Conservation (phyloP, 768 basidiomycete genomes). For the Termitomyces sp. region DNA sequence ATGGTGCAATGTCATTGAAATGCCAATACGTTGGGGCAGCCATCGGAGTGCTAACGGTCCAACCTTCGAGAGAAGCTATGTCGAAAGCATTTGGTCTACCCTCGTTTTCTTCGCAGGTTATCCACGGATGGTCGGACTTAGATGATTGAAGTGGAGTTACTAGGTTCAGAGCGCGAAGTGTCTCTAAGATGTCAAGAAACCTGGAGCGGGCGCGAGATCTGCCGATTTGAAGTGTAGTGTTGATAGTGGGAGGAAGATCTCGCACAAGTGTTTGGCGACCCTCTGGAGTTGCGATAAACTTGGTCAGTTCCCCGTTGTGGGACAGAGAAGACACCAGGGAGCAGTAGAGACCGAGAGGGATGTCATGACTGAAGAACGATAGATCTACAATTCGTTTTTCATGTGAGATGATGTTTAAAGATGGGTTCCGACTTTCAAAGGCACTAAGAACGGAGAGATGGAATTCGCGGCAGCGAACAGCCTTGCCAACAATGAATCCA, state of each 20-base stretch:
- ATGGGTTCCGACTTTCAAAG: slow-evolving; percentile 39
- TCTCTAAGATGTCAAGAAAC: slow-evolving; percentile 59
- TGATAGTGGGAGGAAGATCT: slow-evolving; percentile 51
- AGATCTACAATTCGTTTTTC: slow-evolving; percentile 59
- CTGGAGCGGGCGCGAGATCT: slow-evolving; percentile 58
- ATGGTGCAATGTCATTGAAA: slow-evolving; percentile 51
- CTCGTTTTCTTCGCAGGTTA: slow-evolving; percentile 43
- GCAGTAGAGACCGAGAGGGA: slow-evolving; percentile 66
- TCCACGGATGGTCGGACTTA: slow-evolving; percentile 36
- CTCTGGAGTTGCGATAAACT: slow-evolving; percentile 46
- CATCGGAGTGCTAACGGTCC: slow-evolving; percentile 42
- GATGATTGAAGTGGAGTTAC: slow-evolving; percentile 56
- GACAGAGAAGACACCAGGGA: slow-evolving; percentile 56
- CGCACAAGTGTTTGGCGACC: slow-evolving; percentile 50
- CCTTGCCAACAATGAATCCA: slow-evolving; percentile 71
- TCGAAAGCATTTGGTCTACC: slow-evolving; percentile 49
- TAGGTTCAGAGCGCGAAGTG: slow-evolving; percentile 57
- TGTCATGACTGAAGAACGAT: slow-evolving; percentile 59
- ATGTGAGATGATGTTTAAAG: slow-evolving; percentile 47
- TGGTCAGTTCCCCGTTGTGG: slow-evolving; percentile 56
- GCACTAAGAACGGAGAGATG: slow-evolving; percentile 54
- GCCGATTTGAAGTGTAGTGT: slow-evolving; percentile 53
- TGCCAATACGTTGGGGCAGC: slow-evolving; percentile 65
- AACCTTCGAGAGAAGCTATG: slow-evolving; percentile 38
- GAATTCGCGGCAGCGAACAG: slow-evolving; percentile 59